Conservation (phyloP, 2,329 filamentous ascomycete species). For the Curvularia sp. region DNA sequence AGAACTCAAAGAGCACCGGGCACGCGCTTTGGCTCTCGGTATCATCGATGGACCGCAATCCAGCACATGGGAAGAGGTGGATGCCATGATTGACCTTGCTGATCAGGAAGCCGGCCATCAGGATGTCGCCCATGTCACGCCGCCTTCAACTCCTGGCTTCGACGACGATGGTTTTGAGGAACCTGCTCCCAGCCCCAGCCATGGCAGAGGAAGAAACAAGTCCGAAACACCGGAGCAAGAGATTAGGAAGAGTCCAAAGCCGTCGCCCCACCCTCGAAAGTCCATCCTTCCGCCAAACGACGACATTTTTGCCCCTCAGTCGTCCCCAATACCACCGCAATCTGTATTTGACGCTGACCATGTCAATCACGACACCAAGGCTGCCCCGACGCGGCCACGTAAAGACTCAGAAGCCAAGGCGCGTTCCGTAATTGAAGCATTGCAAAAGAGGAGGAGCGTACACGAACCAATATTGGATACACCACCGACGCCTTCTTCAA, state of each 20-base stretch:
- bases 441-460: conserved; percentile 58
- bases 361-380: conserved; percentile 34
- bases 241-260: conserved; percentile 30
- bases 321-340: conserved; percentile 40
- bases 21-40: conserved; percentile 71
- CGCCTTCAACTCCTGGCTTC: conserved; percentile 63
- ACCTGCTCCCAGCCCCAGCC: conserved; percentile 49
- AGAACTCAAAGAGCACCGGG: conserved; percentile 78
- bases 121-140: conserved; percentile 59
- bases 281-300: conserved; percentile 48
- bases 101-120: conserved; percentile 70
- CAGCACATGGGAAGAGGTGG: conserved; percentile 77
- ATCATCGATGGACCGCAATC: conserved; percentile 67
- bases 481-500: conserved; percentile 44
- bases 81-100: conserved; percentile 86
- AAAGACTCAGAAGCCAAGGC: conserved; percentile 66
- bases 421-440: conserved; percentile 67
- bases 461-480: conserved; percentile 35
- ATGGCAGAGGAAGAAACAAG: conserved; percentile 37
- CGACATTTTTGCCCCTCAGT: conserved; percentile 47
- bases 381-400: conserved; percentile 54
- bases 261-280: conserved; percentile 37
- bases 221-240: conserved; percentile 42
- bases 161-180: conserved; percentile 67
- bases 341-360: conserved; percentile 32